Base-by-base conservation (phyloP, 495 filamentous ascomycete genomes). In the Lophiotrema nucula region DNA sequence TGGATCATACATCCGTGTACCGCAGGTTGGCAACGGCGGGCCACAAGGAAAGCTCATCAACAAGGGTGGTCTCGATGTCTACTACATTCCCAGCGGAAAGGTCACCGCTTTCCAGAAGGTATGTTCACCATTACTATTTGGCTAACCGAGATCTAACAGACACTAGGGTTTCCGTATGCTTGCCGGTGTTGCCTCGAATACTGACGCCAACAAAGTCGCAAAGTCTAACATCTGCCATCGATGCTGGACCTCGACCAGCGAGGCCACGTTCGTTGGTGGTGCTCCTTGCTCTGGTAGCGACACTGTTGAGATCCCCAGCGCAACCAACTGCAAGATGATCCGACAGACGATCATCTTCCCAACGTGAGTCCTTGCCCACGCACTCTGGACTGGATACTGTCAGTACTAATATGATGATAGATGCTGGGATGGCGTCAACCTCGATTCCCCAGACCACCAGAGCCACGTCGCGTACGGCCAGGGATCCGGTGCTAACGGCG, bases 341-440 rank as follows among this genome's bases (percentile, higher is more conserved):
- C 75, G 77, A 56, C 70, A 72, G 60, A 80, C 77, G 71, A 74
- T 80, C 64, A 70, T 69, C 49, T 80, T 79, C 73, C 77, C 77
- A 2, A 66, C 73, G 64, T 70, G 47, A 62, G 68, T 64, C 21
- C 23, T 11, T 25, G 13, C 11, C 10, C 39, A 43, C n/a, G n/a
- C n/a, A n/a, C n/a, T 8, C 19, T 21, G 19, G 6, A 21, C 10
- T 11, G 6, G 18, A 13, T 21, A 11, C 11, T 6, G 19, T 6
- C 19, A 11, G 39, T 43, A 43, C 39, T 43, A 21, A 43, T 18
- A 10, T 6, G 10, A 8, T 21, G 6, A 6, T 21, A 78, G 71
- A 39, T 80, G 78, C 77, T 80, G 78, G 78, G 76, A 80, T 56
- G 77, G 78, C 53, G 74, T 75, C 64, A 78, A 79, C 67, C 71